A percentile compares a stretch with the other conserved stretches of the same genome.
These are phyloP conservation scores for Tetrapisispora fleetii DNA, from an alignment of 805 yeast species.

Conservation along the genomic window DNA sequence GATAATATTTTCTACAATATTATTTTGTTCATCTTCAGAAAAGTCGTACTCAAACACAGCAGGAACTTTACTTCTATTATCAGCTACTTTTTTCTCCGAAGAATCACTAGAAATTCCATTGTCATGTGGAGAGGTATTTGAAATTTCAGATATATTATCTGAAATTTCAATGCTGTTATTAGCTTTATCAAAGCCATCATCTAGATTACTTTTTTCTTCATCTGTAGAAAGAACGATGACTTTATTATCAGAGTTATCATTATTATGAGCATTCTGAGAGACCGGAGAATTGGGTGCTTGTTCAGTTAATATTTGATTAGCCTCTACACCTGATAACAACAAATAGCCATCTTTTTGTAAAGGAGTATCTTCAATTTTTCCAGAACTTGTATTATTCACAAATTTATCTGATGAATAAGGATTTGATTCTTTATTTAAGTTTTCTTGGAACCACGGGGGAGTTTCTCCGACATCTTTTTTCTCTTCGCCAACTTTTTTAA, in stretches of 20 bases:
- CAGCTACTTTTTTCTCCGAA: background rate
- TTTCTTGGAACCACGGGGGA: slow-evolving; percentile 27
- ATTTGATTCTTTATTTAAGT: background rate
- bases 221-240: too few relatives aligned
- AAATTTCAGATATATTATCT: too few relatives aligned
- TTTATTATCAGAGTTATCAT: too few relatives aligned
- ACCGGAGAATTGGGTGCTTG: too few relatives aligned
- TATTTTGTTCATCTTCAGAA: slow-evolving; percentile 69
- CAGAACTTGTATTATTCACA: background rate
- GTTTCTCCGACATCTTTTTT: slow-evolving; percentile 9
- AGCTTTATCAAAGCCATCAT: background rate
- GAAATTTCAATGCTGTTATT: background rate
- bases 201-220: background rate
- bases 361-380: background rate
- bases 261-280: too few relatives aligned
- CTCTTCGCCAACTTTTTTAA: background rate
- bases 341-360: background rate
- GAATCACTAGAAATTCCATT: background rate
- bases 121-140: background rate
- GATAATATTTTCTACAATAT: slow-evolving; percentile 48
- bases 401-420: background rate
- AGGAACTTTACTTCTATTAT: slow-evolving; percentile 1
- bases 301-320: background rate
- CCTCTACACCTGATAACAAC: background rate
- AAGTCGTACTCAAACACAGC: slow-evolving; percentile 48